Evolutionary conservation across 1,284 basidiomycete species (phyloP), one percentile per base, ranked within the genome.

Genomic region (Trametes pubescens): DNA sequence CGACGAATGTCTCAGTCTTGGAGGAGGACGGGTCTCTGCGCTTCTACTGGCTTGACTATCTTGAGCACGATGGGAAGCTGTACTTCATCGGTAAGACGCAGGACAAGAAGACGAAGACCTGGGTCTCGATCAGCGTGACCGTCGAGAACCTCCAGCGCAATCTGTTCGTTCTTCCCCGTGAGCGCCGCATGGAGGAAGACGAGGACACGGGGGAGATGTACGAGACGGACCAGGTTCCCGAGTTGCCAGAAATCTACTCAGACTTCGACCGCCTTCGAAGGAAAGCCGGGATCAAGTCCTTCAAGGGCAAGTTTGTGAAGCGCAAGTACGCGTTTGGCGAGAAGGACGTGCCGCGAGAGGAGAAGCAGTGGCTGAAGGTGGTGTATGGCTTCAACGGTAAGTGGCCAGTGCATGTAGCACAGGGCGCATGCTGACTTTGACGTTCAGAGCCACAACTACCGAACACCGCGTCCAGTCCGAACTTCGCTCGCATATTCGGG

Each of bases 311-410:
- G 71, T 94, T 91, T 76, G 96, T 99, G 24, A 87, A 90, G 69
- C 85, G 97, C 52, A 94, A 92, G 71, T 99, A 99, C 74, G 96
- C 94, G 0, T 99, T 99, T 75, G 96, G 95, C 37, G 89, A 94
- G 72, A 83, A 86, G 61, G 90, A 92, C 52, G 87, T 99, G 0
- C 95, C 96, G 1, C 84, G 87, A 64, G 90, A 87, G 34, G 92
- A 95, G 76, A 84, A 86, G 14, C 83, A 92, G 69, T 99, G 96
- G 94, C 80, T 98, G 79, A 98, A 99, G 78, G 93, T 96, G 7
- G 85, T 95, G 0, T 97, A 97, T 75, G 86, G 87, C 8, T 96
- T 93, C 71, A 84, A 90, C 69, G 91, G 93, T 92, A 68, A 68
- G 86, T 75, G 10, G 34, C 47, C 0, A 13, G 6, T 5, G 18